Evolutionary conservation across 2,329 filamentous ascomycete species (phyloP), one percentile per base, ranked within the genome.

Genomic region (Claviceps monticola): DNA sequence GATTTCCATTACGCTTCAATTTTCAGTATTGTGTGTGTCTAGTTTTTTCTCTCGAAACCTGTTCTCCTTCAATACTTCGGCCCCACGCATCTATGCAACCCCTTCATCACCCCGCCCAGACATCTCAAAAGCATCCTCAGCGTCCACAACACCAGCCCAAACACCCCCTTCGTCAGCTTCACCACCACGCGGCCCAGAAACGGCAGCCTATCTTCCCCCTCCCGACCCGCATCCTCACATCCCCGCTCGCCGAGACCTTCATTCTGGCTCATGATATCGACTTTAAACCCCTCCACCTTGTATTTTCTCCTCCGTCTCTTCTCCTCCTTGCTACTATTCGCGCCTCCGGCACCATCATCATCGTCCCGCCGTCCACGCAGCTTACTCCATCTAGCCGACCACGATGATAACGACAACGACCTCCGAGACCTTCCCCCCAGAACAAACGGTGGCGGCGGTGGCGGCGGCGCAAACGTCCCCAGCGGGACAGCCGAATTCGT

Each of bases 221-320:
- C 43, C 14, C 5, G 68, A 64, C 5, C 70, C 67, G 36, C 64
- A 11, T 64, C 61, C 56, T 68, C 68, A 50, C 63, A 59, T 42
- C 68, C 62, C n/a, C 50, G 48, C 55, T 65, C 70, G 38, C 61
- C 61, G 23, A 65, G 54, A 56, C 68, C 74, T 56, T 72, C 75
- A 50, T 70, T 68, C 64, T 83, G 80, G 60, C 79, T 83, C 65
- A 83, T 80, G 5, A 84, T 62, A 57, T 84, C 80, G 39, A 83
- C 66, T 62, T 69, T 80, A 53, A 82, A 76, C 58, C 76, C 73
- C 57, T 82, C 76, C 60, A 78, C 71, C 56, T 70, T 72, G 38
- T 8, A 34, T 34, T 34, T 34, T 3, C 29, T 34, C 29, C 63
- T 63, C 51, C 64, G 62, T 57, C 64, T 66, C 58, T 60, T 62